Base-by-base conservation (phyloP, 768 basidiomycete genomes). In the Boletus reticuloceps region DNA sequence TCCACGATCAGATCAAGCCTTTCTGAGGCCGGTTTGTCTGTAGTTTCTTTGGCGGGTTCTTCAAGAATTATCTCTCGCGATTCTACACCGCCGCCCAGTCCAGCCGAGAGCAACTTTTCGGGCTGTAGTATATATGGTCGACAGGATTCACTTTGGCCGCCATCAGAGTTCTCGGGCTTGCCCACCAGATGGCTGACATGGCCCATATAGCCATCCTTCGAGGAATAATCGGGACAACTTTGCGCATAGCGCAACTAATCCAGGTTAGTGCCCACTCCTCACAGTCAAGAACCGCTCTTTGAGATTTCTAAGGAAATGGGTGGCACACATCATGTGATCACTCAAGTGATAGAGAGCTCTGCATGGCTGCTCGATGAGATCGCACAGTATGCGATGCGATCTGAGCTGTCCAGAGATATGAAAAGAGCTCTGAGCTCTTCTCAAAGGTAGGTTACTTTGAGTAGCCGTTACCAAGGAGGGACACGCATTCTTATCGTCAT, bases 331-430 rank as follows among this genome's bases (percentile, higher is more conserved):
- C 62, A 63, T 36, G 36, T 40, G 16, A 57, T 58, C 17, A 22
- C 11, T 14, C 52, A 57, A 29, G 54, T 64, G 17, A n/a, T 63
- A 7, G 58, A 61, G 39, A 25, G 34, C 19, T 54, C 62, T 20
- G 62, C 50, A 9, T 64, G 51, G 50, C 14, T 64, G 13, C 54
- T 63, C 9, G 47, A 64, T 0, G 58, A 52, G 22, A 64, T 64
- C 10, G 29, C 46, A 1, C 51, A n/a, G 29, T 43, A 42, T 19
- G 51, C 27, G 17, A 31, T 25, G 39, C 10, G 13, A 14, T 40
- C 29, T 2, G 27, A 41, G 12, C 4, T 61, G 1, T 39, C 59
- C 17, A 43, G 0, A 16, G 46, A 50, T 36, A 62, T 50, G 53
- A 61, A 32, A 9, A 52, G 12, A 43, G 8, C 47, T 1, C 4